Evolutionary conservation across 1,284 basidiomycete species (phyloP).

Genomic region (Cryptococcus wingfieldii): DNA sequence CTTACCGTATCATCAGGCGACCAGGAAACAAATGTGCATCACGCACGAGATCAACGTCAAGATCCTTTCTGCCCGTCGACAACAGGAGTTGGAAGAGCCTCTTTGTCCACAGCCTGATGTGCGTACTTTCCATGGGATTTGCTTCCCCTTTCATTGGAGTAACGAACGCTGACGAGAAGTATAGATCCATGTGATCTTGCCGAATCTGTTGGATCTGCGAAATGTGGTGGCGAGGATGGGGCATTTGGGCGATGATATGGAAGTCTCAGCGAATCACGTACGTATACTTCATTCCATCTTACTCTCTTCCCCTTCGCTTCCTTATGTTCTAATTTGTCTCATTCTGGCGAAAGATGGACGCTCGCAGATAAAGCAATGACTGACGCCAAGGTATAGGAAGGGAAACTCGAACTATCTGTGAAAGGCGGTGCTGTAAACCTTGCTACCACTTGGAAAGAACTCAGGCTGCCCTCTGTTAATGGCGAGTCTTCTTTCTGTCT

Average conservation of each 20-base stretch:
- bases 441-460: slow-evolving; percentile 72
- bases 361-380: neutral
- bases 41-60: slow-evolving; percentile 52
- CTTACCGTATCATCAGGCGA: slow-evolving; percentile 13
- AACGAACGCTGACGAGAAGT: neutral
- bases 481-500: neutral
- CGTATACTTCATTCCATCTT: slow-evolving; percentile 1
- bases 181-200: slow-evolving; percentile 77
- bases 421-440: slow-evolving; percentile 66
- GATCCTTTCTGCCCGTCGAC: slow-evolving; percentile 68
- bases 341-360: neutral
- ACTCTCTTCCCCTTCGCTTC: neutral
- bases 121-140: slow-evolving; percentile 26
- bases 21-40: slow-evolving; percentile 34
- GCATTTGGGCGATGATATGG: slow-evolving; percentile 70
- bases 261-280: slow-evolving; percentile 51
- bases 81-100: slow-evolving; percentile 70
- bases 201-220: slow-evolving; percentile 69
- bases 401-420: slow-evolving; percentile 57
- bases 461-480: neutral
- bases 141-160: neutral
- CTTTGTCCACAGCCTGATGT: slow-evolving; percentile 85
- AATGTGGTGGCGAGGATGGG: slow-evolving; percentile 71
- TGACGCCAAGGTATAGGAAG: slow-evolving; percentile 26
- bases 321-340: neutral